Conservation (phyloP, 202 grass and related monocot genomes). For the Cymbopogon flexuosus region DNA sequence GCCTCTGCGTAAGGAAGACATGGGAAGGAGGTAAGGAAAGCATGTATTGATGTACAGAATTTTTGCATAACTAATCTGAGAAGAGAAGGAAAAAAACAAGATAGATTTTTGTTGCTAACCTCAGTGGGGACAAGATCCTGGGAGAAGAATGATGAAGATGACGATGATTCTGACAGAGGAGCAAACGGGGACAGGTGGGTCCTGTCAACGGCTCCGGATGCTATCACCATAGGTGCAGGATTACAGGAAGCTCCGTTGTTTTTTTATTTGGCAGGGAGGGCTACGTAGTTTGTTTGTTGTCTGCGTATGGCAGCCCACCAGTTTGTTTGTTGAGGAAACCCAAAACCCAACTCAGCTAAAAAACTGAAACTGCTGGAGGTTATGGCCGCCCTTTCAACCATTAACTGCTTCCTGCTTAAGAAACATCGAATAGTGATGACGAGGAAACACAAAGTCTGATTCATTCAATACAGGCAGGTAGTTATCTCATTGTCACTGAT, state of each 20-base stretch:
- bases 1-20: conserved; percentile 42
- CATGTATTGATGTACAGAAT: neutral
- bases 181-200: conserved; percentile 28
- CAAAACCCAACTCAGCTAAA: conserved; percentile 21
- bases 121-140: conserved; percentile 50
- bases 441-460: neutral
- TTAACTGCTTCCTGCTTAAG: conserved; percentile 23
- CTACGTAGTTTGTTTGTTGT: neutral
- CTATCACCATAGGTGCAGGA: conserved; percentile 45
- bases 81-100: neutral
- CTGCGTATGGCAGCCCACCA: neutral
- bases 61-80: neutral
- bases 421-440: neutral
- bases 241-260: neutral
- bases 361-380: neutral
- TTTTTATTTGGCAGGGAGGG: neutral
- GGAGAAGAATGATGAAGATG: conserved; percentile 52
- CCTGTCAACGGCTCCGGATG: conserved; percentile 45
- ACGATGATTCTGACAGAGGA: conserved; percentile 36
- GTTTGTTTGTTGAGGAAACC: neutral
- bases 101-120: neutral
- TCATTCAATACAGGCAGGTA: neutral
- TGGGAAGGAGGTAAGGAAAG: conserved; percentile 1
- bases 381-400: neutral
- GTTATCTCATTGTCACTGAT: neutral